Conservation (phyloP, 306 rosid species). For the Castanospermum australe region DNA sequence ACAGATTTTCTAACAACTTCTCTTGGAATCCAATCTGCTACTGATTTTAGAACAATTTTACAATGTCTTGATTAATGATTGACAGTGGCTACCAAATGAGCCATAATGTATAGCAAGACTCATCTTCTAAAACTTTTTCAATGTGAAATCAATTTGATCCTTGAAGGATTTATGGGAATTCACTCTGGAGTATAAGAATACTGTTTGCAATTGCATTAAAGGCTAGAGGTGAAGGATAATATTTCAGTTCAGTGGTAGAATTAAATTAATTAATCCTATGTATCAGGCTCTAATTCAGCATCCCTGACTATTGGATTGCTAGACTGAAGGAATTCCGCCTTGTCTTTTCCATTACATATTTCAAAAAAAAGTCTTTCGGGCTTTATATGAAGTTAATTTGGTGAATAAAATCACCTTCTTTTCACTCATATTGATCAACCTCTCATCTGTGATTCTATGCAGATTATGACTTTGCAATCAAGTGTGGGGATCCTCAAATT, state of each 20-base stretch:
- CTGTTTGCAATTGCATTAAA: neutral
- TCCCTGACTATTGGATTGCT: neutral
- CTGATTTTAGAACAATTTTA: neutral
- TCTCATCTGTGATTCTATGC: slow-evolving; percentile 17
- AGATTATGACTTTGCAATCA: slow-evolving; percentile 67
- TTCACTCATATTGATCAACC: neutral
- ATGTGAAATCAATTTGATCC: neutral
- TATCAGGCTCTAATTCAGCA: neutral
- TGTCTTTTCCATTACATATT: neutral
- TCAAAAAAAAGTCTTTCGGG: neutral
- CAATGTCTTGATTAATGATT: neutral
- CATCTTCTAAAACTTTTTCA: neutral
- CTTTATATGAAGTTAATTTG: neutral
- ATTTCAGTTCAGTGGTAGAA: too few relatives aligned
- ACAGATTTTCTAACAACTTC: neutral
- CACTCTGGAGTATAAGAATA: neutral
- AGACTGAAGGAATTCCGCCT: neutral
- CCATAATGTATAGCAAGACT: neutral
- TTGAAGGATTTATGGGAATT: neutral
- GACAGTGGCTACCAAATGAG: neutral
- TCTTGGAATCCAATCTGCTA: neutral
- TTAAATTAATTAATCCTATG: neutral
- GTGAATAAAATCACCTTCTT: neutral
- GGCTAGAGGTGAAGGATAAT: neutral
- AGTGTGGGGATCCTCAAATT: slow-evolving; percentile 62